phyloP scores from a whole-genome alignment of 2,329 filamentous ascomycete species.

The Blumeria graminis region DNA sequence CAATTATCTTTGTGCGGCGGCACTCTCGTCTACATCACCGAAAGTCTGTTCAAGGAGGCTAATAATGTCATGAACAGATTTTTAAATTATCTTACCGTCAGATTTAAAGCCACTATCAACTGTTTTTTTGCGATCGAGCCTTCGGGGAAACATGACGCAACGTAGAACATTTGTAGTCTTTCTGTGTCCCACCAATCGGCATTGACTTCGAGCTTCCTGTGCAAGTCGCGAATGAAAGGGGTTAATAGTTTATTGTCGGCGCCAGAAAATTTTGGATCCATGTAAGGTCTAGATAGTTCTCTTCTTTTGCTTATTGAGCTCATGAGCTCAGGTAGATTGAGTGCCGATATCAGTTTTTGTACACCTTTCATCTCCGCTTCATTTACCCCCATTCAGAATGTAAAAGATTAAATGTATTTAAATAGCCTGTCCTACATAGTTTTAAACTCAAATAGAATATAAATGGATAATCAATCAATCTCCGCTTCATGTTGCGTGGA shows the following conservation, averaged over 20 bases:
- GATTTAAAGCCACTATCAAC: not conserved
- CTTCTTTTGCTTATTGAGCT: not conserved
- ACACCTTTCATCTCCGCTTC: not conserved
- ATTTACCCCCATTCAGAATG: too few species aligned
- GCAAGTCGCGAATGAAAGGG: not conserved
- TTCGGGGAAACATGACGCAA: not conserved
- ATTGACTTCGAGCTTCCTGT: not conserved
- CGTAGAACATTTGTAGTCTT: not conserved
- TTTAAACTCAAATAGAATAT: too few species aligned
- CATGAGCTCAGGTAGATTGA: not conserved
- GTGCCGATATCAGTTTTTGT: not conserved
- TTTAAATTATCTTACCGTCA: not conserved
- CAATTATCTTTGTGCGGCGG: not conserved
- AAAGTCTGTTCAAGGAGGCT: not conserved
- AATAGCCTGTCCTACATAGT: too few species aligned
- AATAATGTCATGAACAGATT: not conserved
- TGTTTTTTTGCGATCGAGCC: not conserved
- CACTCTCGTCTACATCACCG: not conserved
- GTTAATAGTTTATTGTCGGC: not conserved
- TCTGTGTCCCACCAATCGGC: not conserved
- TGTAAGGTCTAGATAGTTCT: not conserved
- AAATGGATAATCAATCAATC: too few species aligned
- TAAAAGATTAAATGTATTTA: too few species aligned
- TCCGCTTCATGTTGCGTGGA: not conserved
- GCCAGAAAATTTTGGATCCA: not conserved